Conservation (phyloP, 202 grass and related monocot genomes). For the Setaria italica region DNA sequence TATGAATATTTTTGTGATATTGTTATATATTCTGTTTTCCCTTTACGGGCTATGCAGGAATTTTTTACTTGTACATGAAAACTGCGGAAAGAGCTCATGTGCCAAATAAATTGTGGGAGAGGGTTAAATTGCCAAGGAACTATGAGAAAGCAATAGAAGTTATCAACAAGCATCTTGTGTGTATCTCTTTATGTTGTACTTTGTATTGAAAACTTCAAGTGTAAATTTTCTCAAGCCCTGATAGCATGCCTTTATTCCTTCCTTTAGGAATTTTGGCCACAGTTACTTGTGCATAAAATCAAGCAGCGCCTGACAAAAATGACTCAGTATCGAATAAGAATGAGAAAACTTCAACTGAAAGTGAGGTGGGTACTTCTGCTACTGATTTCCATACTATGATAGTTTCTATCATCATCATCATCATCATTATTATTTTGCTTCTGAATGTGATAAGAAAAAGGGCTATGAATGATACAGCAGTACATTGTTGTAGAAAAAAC, state of each 20-base stretch:
- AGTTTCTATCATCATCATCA: neutral
- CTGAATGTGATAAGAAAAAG: neutral
- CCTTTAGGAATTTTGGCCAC: constrained; percentile 85
- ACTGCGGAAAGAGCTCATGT: constrained; percentile 90
- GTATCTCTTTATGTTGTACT: constrained; percentile 5
- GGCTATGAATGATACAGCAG: neutral
- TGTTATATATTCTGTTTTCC: neutral
- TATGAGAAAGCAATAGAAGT: constrained; percentile 87
- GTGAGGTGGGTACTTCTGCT: constrained; percentile 64
- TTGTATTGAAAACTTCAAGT: neutral
- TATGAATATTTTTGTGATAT: neutral
- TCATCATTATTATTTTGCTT: neutral
- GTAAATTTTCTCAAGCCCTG: neutral
- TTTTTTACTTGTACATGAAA: constrained; percentile 97
- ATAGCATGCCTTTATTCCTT: constrained; percentile 7
- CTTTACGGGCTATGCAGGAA: constrained; percentile 49
- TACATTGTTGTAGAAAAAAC: neutral
- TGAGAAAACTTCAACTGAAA: constrained; percentile 95
- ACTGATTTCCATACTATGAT: neutral
- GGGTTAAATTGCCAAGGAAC: constrained; percentile 83
- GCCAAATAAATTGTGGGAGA: constrained; percentile 94
- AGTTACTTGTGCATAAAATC: constrained; percentile 92
- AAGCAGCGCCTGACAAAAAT: constrained; percentile 94
- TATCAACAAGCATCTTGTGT: constrained; percentile 72
- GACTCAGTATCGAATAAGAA: constrained; percentile 92